These are phyloP conservation scores for Chlamydomonas schloesseri DNA, from an alignment of 139 green algal species.

Conservation along the genomic window DNA sequence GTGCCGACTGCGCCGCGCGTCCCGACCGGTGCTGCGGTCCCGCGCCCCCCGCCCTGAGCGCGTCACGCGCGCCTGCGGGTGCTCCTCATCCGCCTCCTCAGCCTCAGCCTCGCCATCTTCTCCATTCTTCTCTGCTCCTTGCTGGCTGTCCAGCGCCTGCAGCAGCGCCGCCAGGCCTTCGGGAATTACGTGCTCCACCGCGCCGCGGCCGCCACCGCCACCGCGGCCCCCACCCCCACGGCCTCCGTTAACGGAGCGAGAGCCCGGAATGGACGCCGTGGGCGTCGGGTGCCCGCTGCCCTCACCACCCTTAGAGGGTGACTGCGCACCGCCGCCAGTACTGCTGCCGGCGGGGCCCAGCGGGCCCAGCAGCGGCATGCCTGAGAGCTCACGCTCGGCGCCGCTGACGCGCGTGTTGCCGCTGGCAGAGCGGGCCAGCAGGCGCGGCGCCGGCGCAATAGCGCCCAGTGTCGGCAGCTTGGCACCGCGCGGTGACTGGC, in stretches of 20 bases:
- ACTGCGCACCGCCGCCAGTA: too few species aligned
- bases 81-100: not conserved
- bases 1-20: not conserved
- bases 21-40: not conserved
- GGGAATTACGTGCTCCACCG: not conserved
- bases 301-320: not conserved
- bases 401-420: not conserved
- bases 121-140: not conserved
- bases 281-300: not conserved
- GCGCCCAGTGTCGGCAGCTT: not conserved
- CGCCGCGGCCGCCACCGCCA: not conserved
- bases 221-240: not conserved
- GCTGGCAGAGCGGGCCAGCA: not conserved
- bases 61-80: not conserved
- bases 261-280: not conserved
- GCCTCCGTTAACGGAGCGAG: not conserved
- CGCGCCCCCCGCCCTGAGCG: not conserved
- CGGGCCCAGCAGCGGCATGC: not conserved
- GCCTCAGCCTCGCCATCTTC: not conserved
- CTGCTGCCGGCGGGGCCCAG: not conserved
- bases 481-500: not conserved
- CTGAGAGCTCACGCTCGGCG: not conserved
- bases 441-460: not conserved
- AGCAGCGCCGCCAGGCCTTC: slow-evolving; percentile 36
- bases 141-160: slow-evolving; percentile 33